Base-by-base conservation (phyloP, 1,284 basidiomycete species). In the Apiotrichum laibachii region DNA sequence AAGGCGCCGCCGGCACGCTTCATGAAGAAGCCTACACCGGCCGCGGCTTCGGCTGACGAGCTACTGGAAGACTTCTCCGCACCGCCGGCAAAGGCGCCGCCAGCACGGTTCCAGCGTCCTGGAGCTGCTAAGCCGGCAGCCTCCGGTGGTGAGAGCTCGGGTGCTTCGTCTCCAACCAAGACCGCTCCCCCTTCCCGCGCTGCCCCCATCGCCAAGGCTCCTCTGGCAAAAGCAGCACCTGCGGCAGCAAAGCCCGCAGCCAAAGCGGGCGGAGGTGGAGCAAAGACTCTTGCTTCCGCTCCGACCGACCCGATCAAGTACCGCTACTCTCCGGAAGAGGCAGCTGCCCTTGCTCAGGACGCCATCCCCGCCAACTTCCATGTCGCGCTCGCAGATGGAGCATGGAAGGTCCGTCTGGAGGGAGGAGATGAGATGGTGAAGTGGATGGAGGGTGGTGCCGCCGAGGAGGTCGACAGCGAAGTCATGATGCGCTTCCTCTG, bases 341-440 rank as follows among this genome's bases (percentile, higher is more conserved):
- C 95, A 4, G 92, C 96, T 54, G 84, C 81, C 4, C 82, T 90
- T 50, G 90, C 90, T 15, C 81, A 84, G 4, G 88, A 88, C 18
- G 72, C 86, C 13, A 85, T 99, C 49, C 93, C 95, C 0, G 71
- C 82, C 0, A 82, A 85, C 39, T 85, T 91, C 42, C 82, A 88
- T 48, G 83, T 85, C 4, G 87, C 88, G 60, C 80, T 99, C 6
- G 86, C 82, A 18, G 93, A 97, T 75, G 79, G 86, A 2, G 91
- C 92, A 65, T 99, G 96, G 96, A 99, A 99, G 78, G 84, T 87
- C 31, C 82, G 96, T 54, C 79, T 99, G 50, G 88, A 88, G 52
- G 92, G 89, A 5, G 82, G 93, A 35, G 90, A 94, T 56, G 90
- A 90, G 70, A 85, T 99, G 85, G 82, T 84, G 7, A 79, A 81